phyloP scores from a whole-genome alignment of 257 asterid genomes.

The Lycium barbarum region DNA sequence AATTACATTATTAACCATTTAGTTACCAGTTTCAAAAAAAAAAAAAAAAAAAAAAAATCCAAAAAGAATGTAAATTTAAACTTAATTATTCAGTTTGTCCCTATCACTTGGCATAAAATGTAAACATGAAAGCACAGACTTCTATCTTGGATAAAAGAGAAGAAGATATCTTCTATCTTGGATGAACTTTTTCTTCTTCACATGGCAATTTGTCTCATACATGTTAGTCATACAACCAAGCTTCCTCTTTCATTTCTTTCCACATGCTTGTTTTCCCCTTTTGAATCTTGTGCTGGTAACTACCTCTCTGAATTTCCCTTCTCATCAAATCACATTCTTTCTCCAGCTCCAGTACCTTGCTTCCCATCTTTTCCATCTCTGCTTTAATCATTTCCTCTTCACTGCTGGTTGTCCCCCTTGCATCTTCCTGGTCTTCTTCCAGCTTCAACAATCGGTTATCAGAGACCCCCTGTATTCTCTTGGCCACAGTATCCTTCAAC shows the following conservation, averaged over 20 bases:
- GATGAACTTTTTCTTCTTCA: constrained; percentile 69
- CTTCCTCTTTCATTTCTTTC: constrained; percentile 92
- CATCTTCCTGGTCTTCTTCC: constrained; percentile 36
- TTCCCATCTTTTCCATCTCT: constrained; percentile 76
- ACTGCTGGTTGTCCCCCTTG: constrained; percentile 10
- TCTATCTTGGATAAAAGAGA: not conserved
- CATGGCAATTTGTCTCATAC: constrained; percentile 64
- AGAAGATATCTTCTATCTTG: constrained; percentile 38
- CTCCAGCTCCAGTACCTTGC: constrained; percentile 68
- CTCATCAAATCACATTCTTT: constrained; percentile 47
- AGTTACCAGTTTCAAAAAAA: no score
- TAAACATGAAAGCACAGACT: not conserved
- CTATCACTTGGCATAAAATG: not conserved
- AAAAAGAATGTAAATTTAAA: not conserved
- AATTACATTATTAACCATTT: not conserved
- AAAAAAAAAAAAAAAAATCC: not conserved
- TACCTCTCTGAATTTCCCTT: constrained; percentile 53
- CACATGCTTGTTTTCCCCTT: constrained; percentile 60
- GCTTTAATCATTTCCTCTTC: constrained; percentile 48
- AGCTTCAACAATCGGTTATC: constrained; percentile 30
- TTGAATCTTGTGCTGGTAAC: not conserved
- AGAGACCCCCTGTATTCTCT: constrained; percentile 31
- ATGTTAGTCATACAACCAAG: constrained; percentile 61
- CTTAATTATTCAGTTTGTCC: constrained; percentile 1
- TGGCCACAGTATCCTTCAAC: constrained; percentile 55